Percentiles rank a stretch among this genome's conserved stretches.
phyloP scores from a whole-genome alignment of 2,329 filamentous ascomycete species.

The Cladobotryum mycophilum region DNA sequence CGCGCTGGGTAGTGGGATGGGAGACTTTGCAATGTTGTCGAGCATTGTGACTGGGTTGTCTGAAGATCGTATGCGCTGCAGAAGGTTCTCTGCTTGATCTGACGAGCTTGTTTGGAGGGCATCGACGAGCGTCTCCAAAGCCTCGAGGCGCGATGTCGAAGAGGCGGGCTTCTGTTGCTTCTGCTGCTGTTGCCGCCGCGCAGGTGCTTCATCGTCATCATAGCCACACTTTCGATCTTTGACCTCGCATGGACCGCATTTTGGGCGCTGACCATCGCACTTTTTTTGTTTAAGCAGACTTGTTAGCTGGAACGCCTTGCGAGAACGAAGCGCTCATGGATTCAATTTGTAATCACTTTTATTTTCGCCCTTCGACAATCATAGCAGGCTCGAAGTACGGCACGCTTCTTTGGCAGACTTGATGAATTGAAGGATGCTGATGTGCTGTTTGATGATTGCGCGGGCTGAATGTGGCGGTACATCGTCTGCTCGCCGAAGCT shows the following conservation, averaged over 20 bases:
- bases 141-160: background rate
- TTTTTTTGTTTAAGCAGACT: background rate
- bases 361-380: too few species aligned
- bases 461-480: too few species aligned
- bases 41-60: background rate
- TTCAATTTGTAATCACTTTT: too few species aligned
- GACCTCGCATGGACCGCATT: background rate
- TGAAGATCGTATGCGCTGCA: background rate
- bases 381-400: too few species aligned
- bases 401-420: too few species aligned
- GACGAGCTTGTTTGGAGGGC: background rate
- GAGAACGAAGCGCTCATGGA: too few species aligned
- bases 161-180: background rate
- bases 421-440: too few species aligned
- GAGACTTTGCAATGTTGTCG: background rate
- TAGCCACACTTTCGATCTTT: constrained; percentile 1
- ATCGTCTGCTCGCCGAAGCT: too few species aligned
- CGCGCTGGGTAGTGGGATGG: too few species aligned
- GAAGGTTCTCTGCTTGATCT: background rate
- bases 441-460: too few species aligned
- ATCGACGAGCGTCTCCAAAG: background rate
- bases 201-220: background rate
- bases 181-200: background rate
- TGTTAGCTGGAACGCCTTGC: background rate
- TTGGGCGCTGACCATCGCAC: constrained; percentile 3